Evolutionary conservation across 2,329 filamentous ascomycete species (phyloP), one percentile per base, ranked within the genome.

Genomic region (Ceratocystis ficicola): DNA sequence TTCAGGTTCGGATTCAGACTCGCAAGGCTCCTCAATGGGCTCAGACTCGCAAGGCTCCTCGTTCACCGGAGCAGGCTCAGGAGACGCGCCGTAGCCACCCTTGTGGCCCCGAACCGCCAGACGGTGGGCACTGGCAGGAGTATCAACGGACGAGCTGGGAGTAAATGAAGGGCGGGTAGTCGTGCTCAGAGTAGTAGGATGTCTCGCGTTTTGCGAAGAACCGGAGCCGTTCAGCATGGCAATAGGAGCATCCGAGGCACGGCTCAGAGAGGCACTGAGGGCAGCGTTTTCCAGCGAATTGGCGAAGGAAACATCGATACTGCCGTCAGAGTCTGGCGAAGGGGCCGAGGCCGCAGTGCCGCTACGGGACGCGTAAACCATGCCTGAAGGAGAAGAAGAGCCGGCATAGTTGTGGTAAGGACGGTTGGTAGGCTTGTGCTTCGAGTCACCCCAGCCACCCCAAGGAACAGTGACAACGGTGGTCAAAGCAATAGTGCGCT

Each of bases 51-150:
- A 67, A 57, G 66, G 63, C 63, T 65, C 66, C 55, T 67, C 66
- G 62, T 63, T 67, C 66, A 63, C 65, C 66, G 66, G 66, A 65
- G 64, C 66, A 65, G 66, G 66, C 66, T 67, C 60, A 62, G 66
- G 66, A 67, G 66, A 65, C 59, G 66, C 63, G 66, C 59, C 63
- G 66, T 67, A 67, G 66, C 66, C 66, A 67, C 66, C 59, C 66
- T 67, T 67, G 66, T 67, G 66, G 66, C 63, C 66, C 66, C 66
- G 63, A 67, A 46, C 66, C 63, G 63, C 66, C 63, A 67, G 66
- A 67, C 63, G 66, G 66, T 67, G 66, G 66, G 66, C 63, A 59
- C 63, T 67, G 63, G 66, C 48, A 65, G 66, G 59, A 65, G 66
- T 65, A 63, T 22, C 63, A 52, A 63, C 41, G 59, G 66, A 67